These are phyloP conservation scores for Rhizopus delemar DNA, from an alignment of 371 early-diverging fungal species.

Conservation along the genomic window DNA sequence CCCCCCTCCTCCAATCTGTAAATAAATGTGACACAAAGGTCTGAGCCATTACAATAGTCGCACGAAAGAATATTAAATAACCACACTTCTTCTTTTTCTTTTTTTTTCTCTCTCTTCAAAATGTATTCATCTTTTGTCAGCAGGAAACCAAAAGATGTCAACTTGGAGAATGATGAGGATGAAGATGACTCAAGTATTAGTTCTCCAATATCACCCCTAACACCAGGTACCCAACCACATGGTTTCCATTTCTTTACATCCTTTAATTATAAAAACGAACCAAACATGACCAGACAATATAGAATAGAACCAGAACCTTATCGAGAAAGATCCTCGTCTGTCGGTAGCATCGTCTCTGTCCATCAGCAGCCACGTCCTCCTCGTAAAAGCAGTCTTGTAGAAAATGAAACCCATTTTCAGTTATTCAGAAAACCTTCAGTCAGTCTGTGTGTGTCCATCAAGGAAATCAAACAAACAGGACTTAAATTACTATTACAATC, in stretches of 20 bases:
- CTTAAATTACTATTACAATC: conserved; percentile 39
- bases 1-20: too few relatives aligned
- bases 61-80: neutral
- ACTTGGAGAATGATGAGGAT: too few relatives aligned
- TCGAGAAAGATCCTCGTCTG: conserved; percentile 16
- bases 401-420: conserved; percentile 34
- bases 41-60: too few relatives aligned
- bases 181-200: too few relatives aligned
- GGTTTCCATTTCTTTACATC: too few relatives aligned
- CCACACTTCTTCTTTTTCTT: conserved; percentile 7
- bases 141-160: too few relatives aligned
- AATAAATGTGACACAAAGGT: too few relatives aligned
- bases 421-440: conserved; percentile 44
- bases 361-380: neutral
- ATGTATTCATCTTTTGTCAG: too few relatives aligned
- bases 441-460: conserved; percentile 36
- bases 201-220: too few relatives aligned
- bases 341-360: conserved; percentile 17
- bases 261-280: too few relatives aligned
- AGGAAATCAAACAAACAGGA: conserved; percentile 43
- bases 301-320: neutral
- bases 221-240: too few relatives aligned
- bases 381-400: conserved; percentile 17
- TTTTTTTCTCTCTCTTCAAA: neutral
- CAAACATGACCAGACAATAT: too few relatives aligned